Percentiles rank a stretch among this genome's conserved stretches.
Conservation (phyloP, 208 protist genomes). For the Phytomonas francai region DNA sequence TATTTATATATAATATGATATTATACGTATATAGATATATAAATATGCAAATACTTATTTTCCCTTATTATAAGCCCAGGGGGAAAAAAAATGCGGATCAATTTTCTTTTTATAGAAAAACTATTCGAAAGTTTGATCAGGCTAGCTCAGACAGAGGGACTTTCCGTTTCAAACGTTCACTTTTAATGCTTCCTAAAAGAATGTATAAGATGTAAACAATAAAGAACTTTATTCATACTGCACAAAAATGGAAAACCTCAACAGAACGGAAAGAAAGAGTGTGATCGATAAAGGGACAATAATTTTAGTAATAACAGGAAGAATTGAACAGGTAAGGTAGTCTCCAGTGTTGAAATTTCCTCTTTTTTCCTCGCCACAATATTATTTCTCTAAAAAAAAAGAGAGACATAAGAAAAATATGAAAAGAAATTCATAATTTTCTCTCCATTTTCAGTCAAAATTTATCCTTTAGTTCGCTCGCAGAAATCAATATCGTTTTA, state of each 20-base stretch:
- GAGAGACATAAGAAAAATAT: slow-evolving; percentile 1
- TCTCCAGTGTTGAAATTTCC: not conserved
- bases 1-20: not conserved
- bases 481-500: slow-evolving; percentile 1
- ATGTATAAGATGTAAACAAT: too few relatives aligned
- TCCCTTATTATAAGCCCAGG: too few relatives aligned
- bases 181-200: too few relatives aligned
- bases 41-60: not conserved
- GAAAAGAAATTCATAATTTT: slow-evolving; percentile 4
- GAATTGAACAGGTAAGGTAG: too few relatives aligned
- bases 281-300: too few relatives aligned
- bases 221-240: too few relatives aligned
- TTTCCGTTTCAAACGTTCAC: too few relatives aligned
- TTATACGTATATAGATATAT: slow-evolving; percentile 13
- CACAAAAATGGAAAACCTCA: too few relatives aligned
- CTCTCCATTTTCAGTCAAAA: not conserved
- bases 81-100: slow-evolving; percentile 4
- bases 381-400: slow-evolving; percentile 9
- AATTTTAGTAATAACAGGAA: too few relatives aligned
- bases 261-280: too few relatives aligned
- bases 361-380: not conserved
- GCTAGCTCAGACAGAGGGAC: too few relatives aligned
- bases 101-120: slow-evolving; percentile 2
- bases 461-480: slow-evolving; percentile 1
- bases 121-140: too few relatives aligned